phyloP scores from a whole-genome alignment of 2,329 filamentous ascomycete species.

The Intubia oerlemansii region DNA sequence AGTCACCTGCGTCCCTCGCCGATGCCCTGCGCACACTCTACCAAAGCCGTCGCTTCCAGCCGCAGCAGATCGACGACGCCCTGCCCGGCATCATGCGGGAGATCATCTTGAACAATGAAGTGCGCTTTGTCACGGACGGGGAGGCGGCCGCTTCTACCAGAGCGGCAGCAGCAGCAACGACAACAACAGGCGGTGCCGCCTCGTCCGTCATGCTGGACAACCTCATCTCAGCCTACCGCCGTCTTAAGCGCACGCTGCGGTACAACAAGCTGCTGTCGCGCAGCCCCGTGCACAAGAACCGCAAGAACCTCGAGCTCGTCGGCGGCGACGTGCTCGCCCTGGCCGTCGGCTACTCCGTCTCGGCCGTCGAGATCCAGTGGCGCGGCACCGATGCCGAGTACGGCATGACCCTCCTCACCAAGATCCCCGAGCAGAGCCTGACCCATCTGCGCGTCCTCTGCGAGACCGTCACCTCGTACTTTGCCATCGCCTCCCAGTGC shows the following conservation, averaged over 20 bases:
- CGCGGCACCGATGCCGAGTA: slow-evolving; percentile 58
- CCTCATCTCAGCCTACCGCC: slow-evolving; percentile 36
- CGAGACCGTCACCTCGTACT: slow-evolving; percentile 73
- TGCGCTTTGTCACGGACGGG: too few relatives aligned
- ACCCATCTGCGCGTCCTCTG: slow-evolving; percentile 75
- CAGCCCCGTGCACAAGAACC: too few relatives aligned
- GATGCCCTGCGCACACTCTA: too few relatives aligned
- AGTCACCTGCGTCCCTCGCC: too few relatives aligned
- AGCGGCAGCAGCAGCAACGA: too few relatives aligned
- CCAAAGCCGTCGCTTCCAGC: too few relatives aligned
- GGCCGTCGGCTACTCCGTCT: slow-evolving; percentile 65
- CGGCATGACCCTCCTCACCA: slow-evolving; percentile 58
- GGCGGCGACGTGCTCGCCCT: slow-evolving; percentile 38
- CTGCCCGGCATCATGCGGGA: too few relatives aligned
- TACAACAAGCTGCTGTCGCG: slow-evolving; percentile 28
- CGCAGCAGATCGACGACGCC: too few relatives aligned
- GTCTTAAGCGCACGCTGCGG: slow-evolving; percentile 34
- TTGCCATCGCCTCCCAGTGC: slow-evolving; percentile 51
- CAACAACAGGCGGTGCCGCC: too few relatives aligned
- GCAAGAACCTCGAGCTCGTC: too few relatives aligned
- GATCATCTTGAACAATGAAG: too few relatives aligned
- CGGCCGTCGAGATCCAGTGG: slow-evolving; percentile 77
- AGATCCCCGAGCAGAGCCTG: slow-evolving; percentile 62
- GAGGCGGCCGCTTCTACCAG: too few relatives aligned
- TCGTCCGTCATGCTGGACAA: slow-evolving; percentile 30